Percentiles rank a stretch among this genome's conserved stretches.
Evolutionary conservation across 352 stramenopile genomes (phyloP).

Genomic region (Lagenidium sp.): DNA sequence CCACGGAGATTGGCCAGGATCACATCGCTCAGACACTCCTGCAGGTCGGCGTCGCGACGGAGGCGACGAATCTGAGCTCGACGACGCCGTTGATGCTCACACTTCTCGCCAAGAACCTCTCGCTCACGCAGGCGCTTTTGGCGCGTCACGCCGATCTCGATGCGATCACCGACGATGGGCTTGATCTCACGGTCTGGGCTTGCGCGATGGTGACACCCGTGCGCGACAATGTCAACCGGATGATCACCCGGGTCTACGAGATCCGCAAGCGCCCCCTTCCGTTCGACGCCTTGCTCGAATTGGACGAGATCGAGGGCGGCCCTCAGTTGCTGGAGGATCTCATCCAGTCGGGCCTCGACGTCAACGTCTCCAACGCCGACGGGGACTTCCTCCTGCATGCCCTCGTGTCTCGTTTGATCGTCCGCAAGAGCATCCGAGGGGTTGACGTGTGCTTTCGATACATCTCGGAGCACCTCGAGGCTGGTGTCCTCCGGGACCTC

Average conservation of each 20-base stretch:
- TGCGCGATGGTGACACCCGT: constrained; percentile 32
- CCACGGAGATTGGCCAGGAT: constrained; percentile 28
- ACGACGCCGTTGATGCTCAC: constrained; percentile 53
- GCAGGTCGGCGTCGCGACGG: constrained; percentile 21
- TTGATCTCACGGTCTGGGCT: constrained; percentile 47
- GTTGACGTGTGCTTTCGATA: constrained; percentile 53
- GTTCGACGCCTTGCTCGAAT: constrained; percentile 11
- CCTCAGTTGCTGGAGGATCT: constrained; percentile 32
- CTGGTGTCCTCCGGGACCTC: constrained; percentile 7
- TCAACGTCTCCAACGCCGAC: constrained; percentile 47
- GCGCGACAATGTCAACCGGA: constrained; percentile 3
- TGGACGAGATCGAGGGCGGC: constrained; percentile 27
- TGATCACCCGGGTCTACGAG: constrained; percentile 11
- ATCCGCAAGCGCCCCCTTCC: constrained; percentile 7
- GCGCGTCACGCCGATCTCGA: constrained; percentile 28
- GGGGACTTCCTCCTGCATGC: constrained; percentile 61
- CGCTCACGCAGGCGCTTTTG: constrained; percentile 16
- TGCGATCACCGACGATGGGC: constrained; percentile 37
- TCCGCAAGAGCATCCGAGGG: constrained; percentile 43
- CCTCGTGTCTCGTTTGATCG: constrained; percentile 34
- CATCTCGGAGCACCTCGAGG: constrained; percentile 24
- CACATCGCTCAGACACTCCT: constrained; percentile 27
- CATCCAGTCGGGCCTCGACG: constrained; percentile 20
- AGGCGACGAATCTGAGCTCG: constrained; percentile 19
- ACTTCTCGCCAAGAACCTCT: constrained; percentile 26